Evolutionary conservation across 1,139 yeast species (phyloP).

Genomic region (Blastobotrys apis): DNA sequence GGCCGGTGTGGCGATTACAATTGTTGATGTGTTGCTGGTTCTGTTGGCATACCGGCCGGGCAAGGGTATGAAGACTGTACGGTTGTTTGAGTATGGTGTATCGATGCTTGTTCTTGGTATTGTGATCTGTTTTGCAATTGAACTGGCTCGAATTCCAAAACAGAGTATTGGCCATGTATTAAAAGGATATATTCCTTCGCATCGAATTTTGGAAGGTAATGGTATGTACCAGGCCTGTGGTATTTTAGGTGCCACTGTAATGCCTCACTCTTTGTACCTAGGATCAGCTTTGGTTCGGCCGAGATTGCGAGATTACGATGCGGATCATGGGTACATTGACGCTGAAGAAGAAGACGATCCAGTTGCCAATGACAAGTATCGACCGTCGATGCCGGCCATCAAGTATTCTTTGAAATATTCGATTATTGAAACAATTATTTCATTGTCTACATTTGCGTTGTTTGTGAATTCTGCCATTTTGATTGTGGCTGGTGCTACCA

Average conservation of each 20-base stretch:
- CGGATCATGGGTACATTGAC: constrained; percentile 27
- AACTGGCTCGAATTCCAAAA: constrained; percentile 53
- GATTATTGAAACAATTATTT: constrained; percentile 57
- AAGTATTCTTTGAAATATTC: constrained; percentile 64
- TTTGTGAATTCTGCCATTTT: constrained; percentile 77
- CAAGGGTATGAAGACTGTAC: constrained; percentile 57
- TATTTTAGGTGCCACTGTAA: constrained; percentile 76
- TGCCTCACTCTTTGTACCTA: constrained; percentile 74
- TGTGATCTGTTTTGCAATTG: constrained; percentile 66
- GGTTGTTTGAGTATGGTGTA: constrained; percentile 62
- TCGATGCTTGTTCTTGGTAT: constrained; percentile 65
- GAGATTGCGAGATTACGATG: constrained; percentile 58
- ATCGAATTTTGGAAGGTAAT: constrained; percentile 53
- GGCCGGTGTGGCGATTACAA: constrained; percentile 72
- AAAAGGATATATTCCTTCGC: constrained; percentile 68
- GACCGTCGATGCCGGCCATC: constrained; percentile 63
- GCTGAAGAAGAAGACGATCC: constrained; percentile 34
- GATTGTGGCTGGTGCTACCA: constrained; percentile 69
- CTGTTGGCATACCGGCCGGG: constrained; percentile 73
- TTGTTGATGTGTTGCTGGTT: constrained; percentile 67
- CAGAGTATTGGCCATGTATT: constrained; percentile 49
- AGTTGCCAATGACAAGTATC: constrained; percentile 42
- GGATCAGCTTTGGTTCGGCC: constrained; percentile 78
- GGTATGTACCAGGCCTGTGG: constrained; percentile 75
- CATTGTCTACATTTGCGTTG: constrained; percentile 68